Percentiles rank a stretch among this genome's conserved stretches.
These are phyloP conservation scores for Gastrolobium bilobum DNA, from an alignment of 306 rosid genomes.

Conservation along the genomic window DNA sequence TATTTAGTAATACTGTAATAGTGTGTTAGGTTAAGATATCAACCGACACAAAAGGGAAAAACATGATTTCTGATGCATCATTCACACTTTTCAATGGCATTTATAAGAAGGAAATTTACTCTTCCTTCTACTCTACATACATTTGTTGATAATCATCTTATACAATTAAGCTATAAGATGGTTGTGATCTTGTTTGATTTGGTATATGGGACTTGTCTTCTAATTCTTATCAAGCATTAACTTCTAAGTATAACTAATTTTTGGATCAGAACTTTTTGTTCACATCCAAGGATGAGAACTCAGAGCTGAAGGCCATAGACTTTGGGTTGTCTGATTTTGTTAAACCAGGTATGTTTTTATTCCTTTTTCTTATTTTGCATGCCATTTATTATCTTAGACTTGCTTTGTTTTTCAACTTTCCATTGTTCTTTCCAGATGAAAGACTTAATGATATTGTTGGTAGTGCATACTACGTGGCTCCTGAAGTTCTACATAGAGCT, in stretches of 20 bases:
- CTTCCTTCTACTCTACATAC: not conserved
- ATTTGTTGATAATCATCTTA: conserved; percentile 12
- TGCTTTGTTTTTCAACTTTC: conserved; percentile 38
- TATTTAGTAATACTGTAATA: not conserved
- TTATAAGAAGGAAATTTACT: not conserved
- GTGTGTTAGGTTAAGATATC: conserved; percentile 2
- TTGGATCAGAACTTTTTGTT: conserved; percentile 81
- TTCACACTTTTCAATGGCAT: not conserved
- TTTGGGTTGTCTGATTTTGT: conserved; percentile 93
- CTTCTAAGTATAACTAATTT: conserved; percentile 50
- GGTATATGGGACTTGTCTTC: conserved; percentile 15
- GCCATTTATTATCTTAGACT: conserved; percentile 7
- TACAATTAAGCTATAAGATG: not conserved
- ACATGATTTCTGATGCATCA: not conserved
- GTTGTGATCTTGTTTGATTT: conserved; percentile 11
- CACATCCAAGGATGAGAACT: conserved; percentile 77
- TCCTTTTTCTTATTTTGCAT: conserved; percentile 1
- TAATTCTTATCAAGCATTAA: conserved; percentile 41
- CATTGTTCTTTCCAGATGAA: conserved; percentile 68
- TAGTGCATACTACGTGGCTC: conserved; percentile 86
- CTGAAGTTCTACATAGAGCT: conserved; percentile 82
- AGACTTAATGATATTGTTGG: conserved; percentile 89
- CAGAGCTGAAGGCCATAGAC: conserved; percentile 87
- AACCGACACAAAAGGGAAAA: conserved; percentile 4
- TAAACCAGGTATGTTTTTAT: conserved; percentile 68